phyloP scores from a whole-genome alignment of 2,329 filamentous ascomycete genomes.

The Trichoderma harzianum region DNA sequence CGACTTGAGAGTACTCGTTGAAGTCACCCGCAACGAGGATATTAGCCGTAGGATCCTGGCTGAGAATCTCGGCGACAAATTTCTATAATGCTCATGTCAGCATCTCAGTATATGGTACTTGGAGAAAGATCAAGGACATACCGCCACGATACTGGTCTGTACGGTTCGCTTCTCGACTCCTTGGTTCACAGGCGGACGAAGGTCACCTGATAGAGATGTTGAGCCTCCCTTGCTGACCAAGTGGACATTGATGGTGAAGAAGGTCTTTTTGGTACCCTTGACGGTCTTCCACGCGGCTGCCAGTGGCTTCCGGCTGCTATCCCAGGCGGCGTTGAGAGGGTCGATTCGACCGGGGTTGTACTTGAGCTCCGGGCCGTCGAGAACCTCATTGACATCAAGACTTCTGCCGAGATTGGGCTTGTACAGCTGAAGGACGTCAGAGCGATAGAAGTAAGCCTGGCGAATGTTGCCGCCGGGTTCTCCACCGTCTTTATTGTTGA shows the following conservation, averaged over 20 bases:
- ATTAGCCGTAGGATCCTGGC: slow-evolving; percentile 51
- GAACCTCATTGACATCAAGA: slow-evolving; percentile 54
- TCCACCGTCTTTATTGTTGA: slow-evolving; percentile 61
- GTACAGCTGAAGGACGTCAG: slow-evolving; percentile 55
- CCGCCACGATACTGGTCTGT: slow-evolving; percentile 58
- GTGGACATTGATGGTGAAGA: slow-evolving; percentile 73
- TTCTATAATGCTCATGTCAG: slow-evolving; percentile 28
- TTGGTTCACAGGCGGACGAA: slow-evolving; percentile 63
- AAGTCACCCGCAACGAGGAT: slow-evolving; percentile 66
- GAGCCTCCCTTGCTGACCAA: slow-evolving; percentile 64
- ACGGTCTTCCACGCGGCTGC: slow-evolving; percentile 62
- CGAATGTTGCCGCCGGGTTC: slow-evolving; percentile 70
- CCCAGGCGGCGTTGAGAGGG: slow-evolving; percentile 58
- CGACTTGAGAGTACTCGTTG: slow-evolving; percentile 66
- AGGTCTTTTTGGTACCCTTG: slow-evolving; percentile 47
- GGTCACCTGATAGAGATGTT: slow-evolving; percentile 61
- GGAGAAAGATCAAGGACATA: slow-evolving; percentile 32
- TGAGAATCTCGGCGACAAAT: slow-evolving; percentile 58
- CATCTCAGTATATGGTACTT: too few relatives aligned
- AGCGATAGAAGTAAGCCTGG: slow-evolving; percentile 65
- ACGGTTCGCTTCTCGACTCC: slow-evolving; percentile 54
- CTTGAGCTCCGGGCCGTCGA: slow-evolving; percentile 52
- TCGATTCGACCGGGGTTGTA: slow-evolving; percentile 69
- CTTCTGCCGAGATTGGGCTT: slow-evolving; percentile 55
- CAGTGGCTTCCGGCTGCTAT: slow-evolving; percentile 62